Conservation (phyloP, 2,329 filamentous ascomycete species). For the Colletotrichum melonis region DNA sequence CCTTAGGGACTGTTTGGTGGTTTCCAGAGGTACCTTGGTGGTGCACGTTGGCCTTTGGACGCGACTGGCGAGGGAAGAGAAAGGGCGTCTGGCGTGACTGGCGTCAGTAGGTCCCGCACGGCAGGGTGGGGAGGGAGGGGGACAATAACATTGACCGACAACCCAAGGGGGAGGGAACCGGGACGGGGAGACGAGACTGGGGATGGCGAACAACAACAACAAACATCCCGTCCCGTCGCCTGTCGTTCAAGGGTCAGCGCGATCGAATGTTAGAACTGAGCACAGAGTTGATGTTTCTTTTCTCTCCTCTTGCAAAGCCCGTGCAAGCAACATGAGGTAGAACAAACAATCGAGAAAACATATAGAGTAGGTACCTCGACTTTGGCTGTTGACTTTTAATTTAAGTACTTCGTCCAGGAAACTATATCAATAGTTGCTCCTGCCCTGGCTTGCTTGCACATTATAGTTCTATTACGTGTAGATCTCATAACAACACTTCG, state of each 20-base stretch:
- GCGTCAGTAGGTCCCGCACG: background rate
- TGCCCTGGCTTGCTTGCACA: background rate
- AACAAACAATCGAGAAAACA: background rate
- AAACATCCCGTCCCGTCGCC: constrained; percentile 7
- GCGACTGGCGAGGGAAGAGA: constrained; percentile 1
- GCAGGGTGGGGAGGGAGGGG: background rate
- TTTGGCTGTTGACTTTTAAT: background rate
- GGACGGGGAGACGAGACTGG: too few species aligned
- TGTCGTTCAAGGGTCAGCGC: background rate
- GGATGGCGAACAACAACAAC: constrained; percentile 1
- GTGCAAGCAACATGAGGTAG: background rate
- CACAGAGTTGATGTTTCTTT: background rate
- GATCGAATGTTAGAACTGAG: background rate
- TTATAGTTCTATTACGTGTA: background rate
- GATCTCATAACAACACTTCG: background rate
- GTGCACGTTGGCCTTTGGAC: background rate
- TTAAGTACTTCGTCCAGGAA: background rate
- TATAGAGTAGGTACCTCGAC: too few species aligned
- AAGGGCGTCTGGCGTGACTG: constrained; percentile 4
- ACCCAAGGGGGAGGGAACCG: background rate
- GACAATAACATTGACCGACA: constrained; percentile 1
- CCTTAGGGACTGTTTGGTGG: background rate
- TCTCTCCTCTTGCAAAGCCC: background rate
- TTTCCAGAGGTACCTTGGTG: background rate
- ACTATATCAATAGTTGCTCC: background rate